A percentile compares a stretch with the other conserved stretches of the same genome.
Evolutionary conservation across 2,329 filamentous ascomycete species (phyloP).

Genomic region (Alternaria brassicae): DNA sequence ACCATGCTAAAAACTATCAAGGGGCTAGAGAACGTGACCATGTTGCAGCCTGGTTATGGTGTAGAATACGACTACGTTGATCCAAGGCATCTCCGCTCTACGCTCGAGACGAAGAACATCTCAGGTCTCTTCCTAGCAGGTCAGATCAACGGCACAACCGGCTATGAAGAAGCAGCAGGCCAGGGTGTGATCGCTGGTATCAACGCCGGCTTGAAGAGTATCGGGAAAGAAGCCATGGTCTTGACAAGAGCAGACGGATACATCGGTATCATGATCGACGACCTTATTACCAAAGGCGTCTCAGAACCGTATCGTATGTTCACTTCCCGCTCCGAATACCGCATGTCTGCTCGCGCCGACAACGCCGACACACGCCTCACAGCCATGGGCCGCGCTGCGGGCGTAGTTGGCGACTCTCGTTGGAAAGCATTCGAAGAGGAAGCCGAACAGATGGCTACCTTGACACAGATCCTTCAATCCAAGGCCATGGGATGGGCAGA

Average conservation of each 20-base stretch:
- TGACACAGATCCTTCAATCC: conserved; percentile 67
- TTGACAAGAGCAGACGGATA: conserved; percentile 88
- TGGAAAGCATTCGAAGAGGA: conserved; percentile 76
- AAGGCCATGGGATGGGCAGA: conserved; percentile 65
- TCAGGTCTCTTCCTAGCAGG: conserved; percentile 88
- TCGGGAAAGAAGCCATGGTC: conserved; percentile 68
- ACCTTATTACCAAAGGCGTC: conserved; percentile 94
- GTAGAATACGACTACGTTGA: conserved; percentile 99
- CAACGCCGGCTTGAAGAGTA: conserved; percentile 85
- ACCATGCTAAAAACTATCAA: conserved; percentile 82
- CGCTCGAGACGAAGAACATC: conserved; percentile 92
- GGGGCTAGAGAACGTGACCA: conserved; percentile 87
- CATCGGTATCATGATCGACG: conserved; percentile 98
- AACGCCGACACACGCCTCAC: conserved; percentile 93
- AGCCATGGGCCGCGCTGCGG: conserved; percentile 74
- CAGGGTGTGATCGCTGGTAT: conserved; percentile 93
- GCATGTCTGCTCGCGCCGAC: conserved; percentile 89
- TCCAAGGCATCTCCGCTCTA: conserved; percentile 83
- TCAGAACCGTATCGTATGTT: conserved; percentile 99
- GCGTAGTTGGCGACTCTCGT: conserved; percentile 78
- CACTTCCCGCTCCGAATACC: conserved; percentile 92
- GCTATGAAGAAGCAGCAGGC: conserved; percentile 95
- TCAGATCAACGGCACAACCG: conserved; percentile 97
- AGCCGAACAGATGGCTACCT: conserved; percentile 69
- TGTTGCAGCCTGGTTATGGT: conserved; percentile 95